phyloP scores from a whole-genome alignment of 495 filamentous ascomycete genomes.

The Talaromyces wortmannii region DNA sequence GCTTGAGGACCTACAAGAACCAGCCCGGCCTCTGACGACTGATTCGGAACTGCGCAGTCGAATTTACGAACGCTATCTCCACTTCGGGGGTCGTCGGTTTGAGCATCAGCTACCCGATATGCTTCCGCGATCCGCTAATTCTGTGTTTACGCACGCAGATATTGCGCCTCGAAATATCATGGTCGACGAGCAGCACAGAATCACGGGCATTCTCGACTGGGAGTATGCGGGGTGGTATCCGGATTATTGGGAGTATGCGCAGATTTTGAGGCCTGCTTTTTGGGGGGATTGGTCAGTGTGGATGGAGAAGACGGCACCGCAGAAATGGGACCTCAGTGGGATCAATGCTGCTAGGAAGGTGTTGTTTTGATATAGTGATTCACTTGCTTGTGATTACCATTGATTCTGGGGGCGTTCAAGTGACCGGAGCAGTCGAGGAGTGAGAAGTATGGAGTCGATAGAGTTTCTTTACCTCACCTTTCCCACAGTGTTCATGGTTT shows the following conservation, averaged over 20 bases:
- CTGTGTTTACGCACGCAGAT: constrained; percentile 22
- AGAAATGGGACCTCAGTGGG: constrained; percentile 31
- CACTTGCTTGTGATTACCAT: background rate
- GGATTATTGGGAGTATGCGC: constrained; percentile 45
- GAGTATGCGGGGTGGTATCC: constrained; percentile 44
- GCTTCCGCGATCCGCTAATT: constrained; percentile 22
- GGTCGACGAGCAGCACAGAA: constrained; percentile 39
- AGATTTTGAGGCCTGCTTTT: constrained; percentile 27
- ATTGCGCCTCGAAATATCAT: constrained; percentile 30
- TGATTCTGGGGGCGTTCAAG: no score
- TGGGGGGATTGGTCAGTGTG: constrained; percentile 25
- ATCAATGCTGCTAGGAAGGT: constrained; percentile 32
- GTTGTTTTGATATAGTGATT: constrained; percentile 22
- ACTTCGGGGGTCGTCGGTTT: constrained; percentile 19
- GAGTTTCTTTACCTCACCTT: no score
- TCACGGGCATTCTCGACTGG: constrained; percentile 40
- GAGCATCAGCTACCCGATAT: constrained; percentile 20
- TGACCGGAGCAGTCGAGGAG: no score
- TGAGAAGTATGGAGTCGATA: no score
- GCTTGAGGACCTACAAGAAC: constrained; percentile 21
- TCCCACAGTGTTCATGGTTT: no score
- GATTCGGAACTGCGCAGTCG: constrained; percentile 24
- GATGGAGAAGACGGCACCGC: constrained; percentile 32
- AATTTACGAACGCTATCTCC: constrained; percentile 30
- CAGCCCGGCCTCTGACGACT: constrained; percentile 16